phyloP scores from a whole-genome alignment of 2,329 filamentous ascomycete genomes.

The Metarhizium anisopliae region DNA sequence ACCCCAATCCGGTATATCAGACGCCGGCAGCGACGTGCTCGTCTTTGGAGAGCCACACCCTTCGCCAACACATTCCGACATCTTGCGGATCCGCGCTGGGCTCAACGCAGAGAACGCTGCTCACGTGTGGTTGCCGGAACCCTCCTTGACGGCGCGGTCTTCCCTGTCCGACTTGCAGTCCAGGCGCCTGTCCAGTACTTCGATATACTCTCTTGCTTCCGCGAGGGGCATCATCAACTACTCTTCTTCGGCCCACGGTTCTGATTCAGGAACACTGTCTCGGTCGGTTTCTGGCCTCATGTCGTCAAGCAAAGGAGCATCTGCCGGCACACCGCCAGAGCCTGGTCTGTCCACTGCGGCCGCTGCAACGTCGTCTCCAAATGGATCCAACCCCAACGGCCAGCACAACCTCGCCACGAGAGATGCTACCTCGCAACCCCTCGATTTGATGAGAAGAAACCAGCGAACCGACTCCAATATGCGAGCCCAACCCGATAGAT shows the following conservation, averaged over 20 bases:
- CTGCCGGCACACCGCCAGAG: constrained; percentile 36
- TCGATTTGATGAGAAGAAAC: constrained; percentile 38
- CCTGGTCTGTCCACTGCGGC: constrained; percentile 41
- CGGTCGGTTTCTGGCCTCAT: constrained; percentile 38
- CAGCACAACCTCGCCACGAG: constrained; percentile 38
- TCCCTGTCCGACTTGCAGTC: constrained; percentile 43
- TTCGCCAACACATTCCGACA: constrained; percentile 38
- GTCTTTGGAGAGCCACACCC: constrained; percentile 28
- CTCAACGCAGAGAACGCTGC: constrained; percentile 16
- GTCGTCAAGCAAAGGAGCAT: constrained; percentile 32
- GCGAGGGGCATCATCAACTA: constrained; percentile 41
- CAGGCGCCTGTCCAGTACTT: constrained; percentile 65
- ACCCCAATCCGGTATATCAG: constrained; percentile 33
- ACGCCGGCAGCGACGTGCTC: constrained; percentile 30
- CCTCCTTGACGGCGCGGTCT: constrained; percentile 33
- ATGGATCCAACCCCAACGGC: constrained; percentile 26
- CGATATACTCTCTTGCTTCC: constrained; percentile 61
- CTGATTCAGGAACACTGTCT: constrained; percentile 34
- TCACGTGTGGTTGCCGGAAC: constrained; percentile 36
- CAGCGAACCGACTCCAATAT: constrained; percentile 26
- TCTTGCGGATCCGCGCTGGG: constrained; percentile 33
- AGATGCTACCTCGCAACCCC: constrained; percentile 28
- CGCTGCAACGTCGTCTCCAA: constrained; percentile 41
- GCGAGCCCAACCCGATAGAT: constrained; percentile 43
- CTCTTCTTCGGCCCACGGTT: constrained; percentile 42